Conservation (phyloP, 371 early-diverging fungal species). For the Mortierella sp. region DNA sequence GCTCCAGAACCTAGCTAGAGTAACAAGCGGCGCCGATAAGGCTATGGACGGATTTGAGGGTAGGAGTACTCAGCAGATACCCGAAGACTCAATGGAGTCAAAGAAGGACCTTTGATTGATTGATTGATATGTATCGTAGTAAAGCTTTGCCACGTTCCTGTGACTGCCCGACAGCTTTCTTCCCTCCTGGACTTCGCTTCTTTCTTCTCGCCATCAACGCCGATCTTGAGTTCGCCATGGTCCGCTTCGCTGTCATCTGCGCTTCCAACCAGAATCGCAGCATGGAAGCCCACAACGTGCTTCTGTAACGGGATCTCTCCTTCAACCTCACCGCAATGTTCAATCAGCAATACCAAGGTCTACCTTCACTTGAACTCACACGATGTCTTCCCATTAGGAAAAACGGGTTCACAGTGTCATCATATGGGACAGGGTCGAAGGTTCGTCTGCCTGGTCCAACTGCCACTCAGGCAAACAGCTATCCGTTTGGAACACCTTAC, state of each 20-base stretch:
- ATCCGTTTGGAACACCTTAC: conserved; percentile 93
- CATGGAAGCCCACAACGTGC: conserved; percentile 95
- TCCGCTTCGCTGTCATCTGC: conserved; percentile 92
- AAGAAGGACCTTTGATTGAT: conserved; percentile 23
- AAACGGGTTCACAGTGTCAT: conserved; percentile 81
- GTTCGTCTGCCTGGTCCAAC: conserved; percentile 96
- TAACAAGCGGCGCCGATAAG: conserved; percentile 28
- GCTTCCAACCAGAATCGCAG: conserved; percentile 97
- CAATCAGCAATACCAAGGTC: neutral
- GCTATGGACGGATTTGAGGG: conserved; percentile 47
- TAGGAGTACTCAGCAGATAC: too few relatives aligned
- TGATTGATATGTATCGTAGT: neutral
- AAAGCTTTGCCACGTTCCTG: too few relatives aligned
- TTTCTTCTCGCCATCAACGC: neutral
- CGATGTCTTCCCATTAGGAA: too few relatives aligned
- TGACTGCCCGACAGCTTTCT: too few relatives aligned
- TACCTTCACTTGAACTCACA: neutral
- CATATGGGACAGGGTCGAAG: conserved; percentile 91
- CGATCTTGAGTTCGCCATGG: conserved; percentile 59
- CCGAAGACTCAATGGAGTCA: neutral
- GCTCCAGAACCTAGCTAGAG: conserved; percentile 42
- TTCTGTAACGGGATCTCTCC: conserved; percentile 63
- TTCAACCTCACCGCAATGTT: neutral
- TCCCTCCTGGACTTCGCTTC: too few relatives aligned
- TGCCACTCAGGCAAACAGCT: conserved; percentile 89